Percentiles rank a stretch among this genome's conserved stretches.
Conservation (phyloP, 495 filamentous ascomycete species). For the Neurospora sp. region DNA sequence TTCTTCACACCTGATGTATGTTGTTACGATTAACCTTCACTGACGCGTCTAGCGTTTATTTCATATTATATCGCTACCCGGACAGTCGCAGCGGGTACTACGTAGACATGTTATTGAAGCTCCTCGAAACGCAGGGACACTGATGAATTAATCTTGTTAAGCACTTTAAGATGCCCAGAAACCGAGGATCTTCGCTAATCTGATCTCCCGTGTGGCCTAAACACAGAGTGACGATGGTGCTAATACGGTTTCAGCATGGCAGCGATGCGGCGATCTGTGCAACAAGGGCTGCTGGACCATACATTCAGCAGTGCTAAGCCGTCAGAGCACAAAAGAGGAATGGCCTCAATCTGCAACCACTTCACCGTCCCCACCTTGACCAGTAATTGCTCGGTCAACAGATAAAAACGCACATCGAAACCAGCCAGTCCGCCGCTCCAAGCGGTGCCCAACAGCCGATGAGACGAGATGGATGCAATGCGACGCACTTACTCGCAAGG, state of each 20-base stretch:
- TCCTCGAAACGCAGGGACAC: neutral
- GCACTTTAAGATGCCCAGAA: neutral
- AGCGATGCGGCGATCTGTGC: neutral
- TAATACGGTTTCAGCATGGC: neutral
- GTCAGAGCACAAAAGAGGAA: neutral
- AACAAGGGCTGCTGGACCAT: neutral
- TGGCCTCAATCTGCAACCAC: neutral
- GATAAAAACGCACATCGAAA: neutral
- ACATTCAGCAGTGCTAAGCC: neutral
- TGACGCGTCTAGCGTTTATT: neutral
- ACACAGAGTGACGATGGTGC: neutral
- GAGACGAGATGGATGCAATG: neutral
- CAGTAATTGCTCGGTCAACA: neutral
- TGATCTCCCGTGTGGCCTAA: neutral
- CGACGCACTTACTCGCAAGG: neutral
- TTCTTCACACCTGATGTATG: neutral
- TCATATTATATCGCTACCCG: neutral
- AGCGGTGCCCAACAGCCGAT: neutral
- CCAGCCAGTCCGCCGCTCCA: neutral
- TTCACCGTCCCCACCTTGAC: neutral
- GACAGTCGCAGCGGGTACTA: neutral
- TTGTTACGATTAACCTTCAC: neutral
- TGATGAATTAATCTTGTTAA: neutral
- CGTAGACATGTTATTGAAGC: neutral
- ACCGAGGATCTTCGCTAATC: neutral